Conservation (phyloP, 208 protist species). For the Trypanosoma platydactyli region DNA sequence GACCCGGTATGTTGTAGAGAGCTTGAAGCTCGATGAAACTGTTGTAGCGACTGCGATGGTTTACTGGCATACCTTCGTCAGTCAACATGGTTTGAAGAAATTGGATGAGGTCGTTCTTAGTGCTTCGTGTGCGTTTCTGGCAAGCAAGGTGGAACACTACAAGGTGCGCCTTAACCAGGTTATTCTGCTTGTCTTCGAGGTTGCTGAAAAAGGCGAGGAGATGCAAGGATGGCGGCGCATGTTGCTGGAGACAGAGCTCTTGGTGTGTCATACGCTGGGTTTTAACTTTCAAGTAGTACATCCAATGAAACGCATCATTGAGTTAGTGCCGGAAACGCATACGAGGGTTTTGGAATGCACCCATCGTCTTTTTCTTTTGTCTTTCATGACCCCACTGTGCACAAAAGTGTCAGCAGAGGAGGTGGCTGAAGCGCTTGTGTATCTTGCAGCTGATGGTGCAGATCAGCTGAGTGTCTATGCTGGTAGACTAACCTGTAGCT, state of each 20-base stretch:
- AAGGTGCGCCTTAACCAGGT: conserved; percentile 65
- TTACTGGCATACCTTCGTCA: conserved; percentile 87
- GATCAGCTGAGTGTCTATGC: conserved; percentile 31
- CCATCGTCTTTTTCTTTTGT: conserved; percentile 64
- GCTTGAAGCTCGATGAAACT: conserved; percentile 51
- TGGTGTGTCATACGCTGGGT: conserved; percentile 67
- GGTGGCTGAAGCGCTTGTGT: conserved; percentile 54
- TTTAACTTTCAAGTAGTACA: conserved; percentile 85
- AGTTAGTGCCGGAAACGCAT: conserved; percentile 33
- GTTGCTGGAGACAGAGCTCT: conserved; percentile 72
- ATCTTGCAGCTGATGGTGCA: conserved; percentile 41
- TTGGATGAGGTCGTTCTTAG: conserved; percentile 74
- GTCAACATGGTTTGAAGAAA: conserved; percentile 46
- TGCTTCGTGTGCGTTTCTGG: conserved; percentile 80
- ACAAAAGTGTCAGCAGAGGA: conserved; percentile 39
- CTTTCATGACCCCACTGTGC: conserved; percentile 73
- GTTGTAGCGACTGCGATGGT: conserved; percentile 72
- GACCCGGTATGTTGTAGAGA: conserved; percentile 57
- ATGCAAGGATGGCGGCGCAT: conserved; percentile 57
- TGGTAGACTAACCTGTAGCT: conserved; percentile 19
- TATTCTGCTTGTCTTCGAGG: conserved; percentile 61
- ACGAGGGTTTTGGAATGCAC: conserved; percentile 42
- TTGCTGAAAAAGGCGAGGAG: conserved; percentile 35
- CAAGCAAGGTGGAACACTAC: conserved; percentile 85
- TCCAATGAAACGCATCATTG: conserved; percentile 44